Percentiles rank a stretch among this genome's conserved stretches.
These are phyloP conservation scores for Gnaphalium uliginosum DNA, from an alignment of 129 eudicot genomes.

Conservation along the genomic window DNA sequence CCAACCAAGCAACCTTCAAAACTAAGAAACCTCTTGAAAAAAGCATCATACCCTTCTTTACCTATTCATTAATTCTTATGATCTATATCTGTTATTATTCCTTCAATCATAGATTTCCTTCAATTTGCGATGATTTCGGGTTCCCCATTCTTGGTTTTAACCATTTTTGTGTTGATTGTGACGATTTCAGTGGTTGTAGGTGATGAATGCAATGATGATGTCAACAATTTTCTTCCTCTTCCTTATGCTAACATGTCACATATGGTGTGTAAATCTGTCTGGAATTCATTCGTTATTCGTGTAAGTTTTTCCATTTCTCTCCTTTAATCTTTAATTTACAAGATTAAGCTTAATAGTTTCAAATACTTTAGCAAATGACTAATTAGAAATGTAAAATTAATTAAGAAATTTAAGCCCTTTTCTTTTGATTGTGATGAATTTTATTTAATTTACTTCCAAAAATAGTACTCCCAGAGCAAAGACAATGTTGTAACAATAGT, in stretches of 20 bases:
- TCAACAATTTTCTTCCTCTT: constrained; percentile 67
- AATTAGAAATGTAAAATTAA: not conserved
- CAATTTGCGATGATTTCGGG: constrained; percentile 30
- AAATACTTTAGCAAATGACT: too few relatives aligned
- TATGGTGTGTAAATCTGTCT: constrained; percentile 63
- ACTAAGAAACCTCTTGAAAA: constrained; percentile 32
- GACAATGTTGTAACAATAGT: constrained; percentile 70
- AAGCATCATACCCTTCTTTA: constrained; percentile 34
- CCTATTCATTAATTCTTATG: not conserved
- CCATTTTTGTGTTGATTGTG: constrained; percentile 22
- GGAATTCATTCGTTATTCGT: constrained; percentile 74
- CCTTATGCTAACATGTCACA: constrained; percentile 67
- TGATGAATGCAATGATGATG: constrained; percentile 46
- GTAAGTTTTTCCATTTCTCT: constrained; percentile 40
- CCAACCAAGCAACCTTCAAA: constrained; percentile 36
- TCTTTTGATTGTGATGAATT: not conserved
- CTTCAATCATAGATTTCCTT: constrained; percentile 13
- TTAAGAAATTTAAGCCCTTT: not conserved
- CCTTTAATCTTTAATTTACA: not conserved
- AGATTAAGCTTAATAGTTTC: not conserved
- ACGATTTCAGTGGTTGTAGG: constrained; percentile 22
- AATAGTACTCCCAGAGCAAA: constrained; percentile 68
- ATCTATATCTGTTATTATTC: not conserved
- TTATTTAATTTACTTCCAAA: not conserved
- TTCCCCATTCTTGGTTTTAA: constrained; percentile 23